Conservation (phyloP, 192 early-diverging fungal genomes). For the Linnemannia exigua region DNA sequence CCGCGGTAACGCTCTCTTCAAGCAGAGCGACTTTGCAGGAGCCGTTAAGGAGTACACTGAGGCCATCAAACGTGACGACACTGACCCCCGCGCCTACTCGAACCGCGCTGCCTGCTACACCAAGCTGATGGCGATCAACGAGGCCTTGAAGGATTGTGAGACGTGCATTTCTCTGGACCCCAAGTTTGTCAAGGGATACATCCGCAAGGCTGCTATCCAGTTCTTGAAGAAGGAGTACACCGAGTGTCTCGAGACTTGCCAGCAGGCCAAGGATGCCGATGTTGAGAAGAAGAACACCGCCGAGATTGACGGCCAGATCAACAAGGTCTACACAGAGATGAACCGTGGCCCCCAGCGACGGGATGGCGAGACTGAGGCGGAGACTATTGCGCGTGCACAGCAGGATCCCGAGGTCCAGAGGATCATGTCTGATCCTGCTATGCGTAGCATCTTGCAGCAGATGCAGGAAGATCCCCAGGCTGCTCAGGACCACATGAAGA, state of each 20-base stretch:
- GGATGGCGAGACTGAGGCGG: slow-evolving; percentile 77
- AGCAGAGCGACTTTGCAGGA: slow-evolving; percentile 85
- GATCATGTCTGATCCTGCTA: slow-evolving; percentile 93
- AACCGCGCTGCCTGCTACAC: slow-evolving; percentile 97
- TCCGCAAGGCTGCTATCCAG: slow-evolving; percentile 94
- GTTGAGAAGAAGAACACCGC: slow-evolving; percentile 84
- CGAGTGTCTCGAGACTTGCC: slow-evolving; percentile 86
- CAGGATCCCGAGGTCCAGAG: slow-evolving; percentile 92
- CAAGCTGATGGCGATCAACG: slow-evolving; percentile 93
- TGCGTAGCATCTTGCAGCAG: slow-evolving; percentile 97
- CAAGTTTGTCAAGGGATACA: slow-evolving; percentile 94
- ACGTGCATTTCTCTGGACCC: slow-evolving; percentile 88
- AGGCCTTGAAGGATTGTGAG: slow-evolving; percentile 97
- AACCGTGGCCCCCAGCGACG: slow-evolving; percentile 67
- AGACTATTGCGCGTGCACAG: slow-evolving; percentile 87
- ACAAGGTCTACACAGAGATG: slow-evolving; percentile 87
- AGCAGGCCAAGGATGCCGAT: slow-evolving; percentile 84
- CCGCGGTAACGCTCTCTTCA: slow-evolving; percentile 94
- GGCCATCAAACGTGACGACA: slow-evolving; percentile 95
- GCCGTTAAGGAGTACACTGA: slow-evolving; percentile 95
- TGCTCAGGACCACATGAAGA: slow-evolving; percentile 95
- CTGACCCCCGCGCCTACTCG: slow-evolving; percentile 91
- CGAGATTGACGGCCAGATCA: slow-evolving; percentile 88
- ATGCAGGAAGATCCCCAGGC: slow-evolving; percentile 97
- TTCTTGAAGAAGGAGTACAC: slow-evolving; percentile 91